Evolutionary conservation across 108 stramenopile genomes (phyloP), one percentile per base, ranked within the genome.

Genomic region (Pelagomonas calceolata): DNA sequence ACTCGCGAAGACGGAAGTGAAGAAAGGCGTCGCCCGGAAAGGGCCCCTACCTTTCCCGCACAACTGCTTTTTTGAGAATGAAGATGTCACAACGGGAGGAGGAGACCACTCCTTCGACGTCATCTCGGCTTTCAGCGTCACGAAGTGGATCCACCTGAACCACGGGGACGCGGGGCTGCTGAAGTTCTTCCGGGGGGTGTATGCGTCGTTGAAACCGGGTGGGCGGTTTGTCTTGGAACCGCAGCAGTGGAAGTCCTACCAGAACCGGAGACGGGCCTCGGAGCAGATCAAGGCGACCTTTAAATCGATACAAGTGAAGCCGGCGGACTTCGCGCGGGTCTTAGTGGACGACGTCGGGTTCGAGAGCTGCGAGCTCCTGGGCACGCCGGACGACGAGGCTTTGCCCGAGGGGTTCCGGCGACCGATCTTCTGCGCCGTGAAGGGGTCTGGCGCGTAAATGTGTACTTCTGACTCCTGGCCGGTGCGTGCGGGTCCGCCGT

Each of bases 81-180:
- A 60, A 12, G 51, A 60, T 26, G 51, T 26, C 51, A 26, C 51
- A 26, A 26, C 0, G 21, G 51, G 26, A 4, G 26, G 10, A 32
- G 65, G 9, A 7, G 65, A 65, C 65, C 32, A 63, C 70, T 4
- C 9, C 34, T 63, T 33, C 29, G 34, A 26, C 34, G 33, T 73
- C 31, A 37, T 73, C 26, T 33, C 66, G 35, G 30, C 36, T 0
- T 73, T 73, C 66, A 36, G 34, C n/a, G 39, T 39, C 36, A 73
- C 72, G 30, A 73, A 66, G 72, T 73, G 72, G 72, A 73, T 73
- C 66, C 72, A 73, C 66, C 35, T 73, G 18, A 73, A 73, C 36
- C 36, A 66, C 36, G 72, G 72, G 12, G 72, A 73, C 36, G 72
- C 65, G 33, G 72, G 72, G 26, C 31, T 73, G n/a, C 30, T 3